phyloP scores from a whole-genome alignment of 305 asterid genomes.

The Coffea humblotiana region DNA sequence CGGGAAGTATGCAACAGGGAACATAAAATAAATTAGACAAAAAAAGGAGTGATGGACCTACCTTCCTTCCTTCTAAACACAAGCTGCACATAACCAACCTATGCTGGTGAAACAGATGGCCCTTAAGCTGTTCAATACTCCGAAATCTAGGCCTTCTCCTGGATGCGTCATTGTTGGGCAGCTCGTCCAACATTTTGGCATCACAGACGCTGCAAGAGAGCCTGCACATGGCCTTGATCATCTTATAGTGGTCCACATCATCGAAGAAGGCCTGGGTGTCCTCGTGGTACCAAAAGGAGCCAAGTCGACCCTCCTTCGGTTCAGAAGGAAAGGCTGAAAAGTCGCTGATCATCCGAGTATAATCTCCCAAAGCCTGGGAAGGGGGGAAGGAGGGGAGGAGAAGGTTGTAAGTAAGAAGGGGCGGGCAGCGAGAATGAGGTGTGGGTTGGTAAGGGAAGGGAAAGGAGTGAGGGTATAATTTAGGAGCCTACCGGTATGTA shows the following conservation, averaged over 20 bases:
- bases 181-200: conserved; percentile 43
- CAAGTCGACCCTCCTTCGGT: conserved; percentile 72
- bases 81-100: conserved; percentile 82
- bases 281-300: conserved; percentile 86
- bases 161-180: conserved; percentile 39
- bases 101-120: conserved; percentile 85
- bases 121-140: conserved; percentile 92
- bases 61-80: conserved; percentile 99
- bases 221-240: conserved; percentile 98
- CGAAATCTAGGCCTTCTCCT: conserved; percentile 63
- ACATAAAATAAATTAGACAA: background rate
- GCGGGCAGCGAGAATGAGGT: too few species aligned
- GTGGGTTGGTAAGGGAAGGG: too few species aligned
- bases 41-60: conserved; percentile 20
- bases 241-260: conserved; percentile 89
- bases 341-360: conserved; percentile 64
- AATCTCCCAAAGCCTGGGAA: conserved; percentile 81
- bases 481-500: too few species aligned
- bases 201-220: conserved; percentile 93
- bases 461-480: too few species aligned
- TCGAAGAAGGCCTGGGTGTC: conserved; percentile 90
- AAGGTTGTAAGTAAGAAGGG: too few species aligned
- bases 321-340: conserved; percentile 69
- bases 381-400: background rate
- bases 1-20: background rate